Conservation (phyloP, 1,284 basidiomycete species). For the Taiwanofungus camphoratus region DNA sequence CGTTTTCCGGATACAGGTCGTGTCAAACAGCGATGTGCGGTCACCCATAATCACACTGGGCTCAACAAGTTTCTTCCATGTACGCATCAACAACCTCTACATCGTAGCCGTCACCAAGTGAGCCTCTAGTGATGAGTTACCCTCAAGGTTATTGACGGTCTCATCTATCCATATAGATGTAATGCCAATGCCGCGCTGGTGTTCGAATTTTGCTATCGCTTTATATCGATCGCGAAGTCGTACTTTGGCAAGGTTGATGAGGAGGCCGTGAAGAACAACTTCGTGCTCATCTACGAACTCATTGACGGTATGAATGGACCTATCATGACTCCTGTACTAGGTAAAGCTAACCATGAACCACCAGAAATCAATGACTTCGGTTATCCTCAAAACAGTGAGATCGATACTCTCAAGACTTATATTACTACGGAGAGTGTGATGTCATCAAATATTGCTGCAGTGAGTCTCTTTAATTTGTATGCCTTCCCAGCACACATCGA, state of each 20-base stretch:
- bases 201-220: slow-evolving; percentile 96
- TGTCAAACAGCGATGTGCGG: slow-evolving; percentile 93
- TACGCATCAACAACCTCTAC: slow-evolving; percentile 92
- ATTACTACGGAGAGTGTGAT: slow-evolving; percentile 98
- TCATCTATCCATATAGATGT: slow-evolving; percentile 62
- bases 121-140: slow-evolving; percentile 23
- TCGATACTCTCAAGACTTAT: slow-evolving; percentile 95
- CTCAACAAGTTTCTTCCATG: slow-evolving; percentile 97
- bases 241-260: slow-evolving; percentile 99
- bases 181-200: slow-evolving; percentile 98
- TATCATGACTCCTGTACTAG: neutral
- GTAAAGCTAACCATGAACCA: neutral
- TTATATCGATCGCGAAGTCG: slow-evolving; percentile 88
- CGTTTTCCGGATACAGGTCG: slow-evolving; percentile 96
- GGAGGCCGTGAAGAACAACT: slow-evolving; percentile 98
- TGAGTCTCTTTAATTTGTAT: slow-evolving; percentile 32
- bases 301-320: slow-evolving; percentile 71
- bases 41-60: slow-evolving; percentile 98
- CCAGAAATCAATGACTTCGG: slow-evolving; percentile 98
- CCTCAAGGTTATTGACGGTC: too few relatives aligned
- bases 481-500: neutral
- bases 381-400: slow-evolving; percentile 99
- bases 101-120: slow-evolving; percentile 94
- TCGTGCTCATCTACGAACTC: slow-evolving; percentile 93
- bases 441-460: slow-evolving; percentile 74